phyloP scores from a whole-genome alignment of 2,329 filamentous ascomycete species.

The Trichoderma hamatum region DNA sequence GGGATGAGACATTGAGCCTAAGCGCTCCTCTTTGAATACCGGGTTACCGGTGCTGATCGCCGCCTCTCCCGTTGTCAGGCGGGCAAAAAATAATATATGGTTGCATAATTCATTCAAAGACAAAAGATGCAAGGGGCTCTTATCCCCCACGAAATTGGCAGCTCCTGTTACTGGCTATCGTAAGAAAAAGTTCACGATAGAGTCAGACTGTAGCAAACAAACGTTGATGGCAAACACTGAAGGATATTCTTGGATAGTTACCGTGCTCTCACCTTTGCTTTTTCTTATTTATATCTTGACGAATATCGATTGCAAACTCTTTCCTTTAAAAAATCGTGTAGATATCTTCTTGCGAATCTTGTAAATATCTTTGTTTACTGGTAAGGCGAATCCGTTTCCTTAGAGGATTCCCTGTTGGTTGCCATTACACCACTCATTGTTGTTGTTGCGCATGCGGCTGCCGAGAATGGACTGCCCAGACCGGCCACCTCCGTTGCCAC shows the following conservation, averaged over 20 bases:
- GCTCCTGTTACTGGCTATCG: neutral
- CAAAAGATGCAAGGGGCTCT: neutral
- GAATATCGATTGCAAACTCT: neutral
- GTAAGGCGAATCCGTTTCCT: neutral
- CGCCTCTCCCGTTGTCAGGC: neutral
- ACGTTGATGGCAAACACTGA: neutral
- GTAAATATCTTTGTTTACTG: neutral
- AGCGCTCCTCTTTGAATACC: neutral
- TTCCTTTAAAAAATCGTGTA: neutral
- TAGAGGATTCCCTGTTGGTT: neutral
- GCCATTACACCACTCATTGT: too few species aligned
- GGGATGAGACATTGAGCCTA: neutral
- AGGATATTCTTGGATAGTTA: neutral
- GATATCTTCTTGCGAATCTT: neutral
- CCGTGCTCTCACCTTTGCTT: neutral
- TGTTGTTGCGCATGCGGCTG: neutral
- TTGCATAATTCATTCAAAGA: constrained; percentile 10
- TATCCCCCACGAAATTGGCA: neutral
- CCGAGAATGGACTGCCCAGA: neutral
- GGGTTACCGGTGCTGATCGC: constrained; percentile 14
- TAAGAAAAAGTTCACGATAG: neutral
- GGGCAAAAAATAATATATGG: neutral
- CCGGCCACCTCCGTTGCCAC: neutral
- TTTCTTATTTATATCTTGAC: neutral
- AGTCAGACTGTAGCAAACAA: neutral